These are phyloP conservation scores for Barnettozyma siamensis DNA, from an alignment of 805 yeast genomes.

Conservation along the genomic window DNA sequence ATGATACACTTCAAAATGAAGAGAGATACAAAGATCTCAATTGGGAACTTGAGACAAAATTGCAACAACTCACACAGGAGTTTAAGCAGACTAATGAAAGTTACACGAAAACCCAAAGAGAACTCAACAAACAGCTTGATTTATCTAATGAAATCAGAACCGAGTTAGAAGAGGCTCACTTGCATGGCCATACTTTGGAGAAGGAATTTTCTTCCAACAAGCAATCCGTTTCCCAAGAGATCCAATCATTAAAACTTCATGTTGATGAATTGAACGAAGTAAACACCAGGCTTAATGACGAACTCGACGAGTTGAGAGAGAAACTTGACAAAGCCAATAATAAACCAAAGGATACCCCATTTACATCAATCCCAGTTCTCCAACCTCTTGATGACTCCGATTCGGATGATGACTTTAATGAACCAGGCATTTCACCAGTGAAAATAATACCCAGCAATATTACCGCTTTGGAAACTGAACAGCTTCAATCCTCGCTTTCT, in stretches of 20 bases:
- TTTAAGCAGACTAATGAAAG: slow-evolving; percentile 36
- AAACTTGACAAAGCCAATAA: slow-evolving; percentile 15
- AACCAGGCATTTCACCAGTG: slow-evolving; percentile 32
- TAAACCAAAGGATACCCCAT: slow-evolving; percentile 14
- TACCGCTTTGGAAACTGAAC: slow-evolving; percentile 54
- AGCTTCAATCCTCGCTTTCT: slow-evolving; percentile 55
- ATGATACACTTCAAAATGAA: slow-evolving; percentile 32
- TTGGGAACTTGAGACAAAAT: slow-evolving; percentile 58
- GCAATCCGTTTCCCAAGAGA: slow-evolving; percentile 33
- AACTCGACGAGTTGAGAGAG: slow-evolving; percentile 26
- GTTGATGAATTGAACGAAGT: slow-evolving; percentile 63
- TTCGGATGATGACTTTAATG: slow-evolving; percentile 34
- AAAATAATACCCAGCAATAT: slow-evolving; percentile 35
- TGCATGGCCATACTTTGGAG: slow-evolving; percentile 34
- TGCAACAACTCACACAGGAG: slow-evolving; percentile 31
- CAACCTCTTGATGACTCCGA: slow-evolving; percentile 23
- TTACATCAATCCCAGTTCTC: slow-evolving; percentile 18
- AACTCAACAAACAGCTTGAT: slow-evolving; percentile 36
- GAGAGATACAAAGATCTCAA: slow-evolving; percentile 50
- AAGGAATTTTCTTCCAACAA: slow-evolving; percentile 35
- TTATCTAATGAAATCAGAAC: slow-evolving; percentile 33
- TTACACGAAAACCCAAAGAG: slow-evolving; percentile 33
- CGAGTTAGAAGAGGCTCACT: slow-evolving; percentile 43
- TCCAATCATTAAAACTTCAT: slow-evolving; percentile 42
- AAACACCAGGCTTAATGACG: slow-evolving; percentile 50